Evolutionary conservation across 306 rosid species (phyloP).

Genomic region (Argentina anserina): DNA sequence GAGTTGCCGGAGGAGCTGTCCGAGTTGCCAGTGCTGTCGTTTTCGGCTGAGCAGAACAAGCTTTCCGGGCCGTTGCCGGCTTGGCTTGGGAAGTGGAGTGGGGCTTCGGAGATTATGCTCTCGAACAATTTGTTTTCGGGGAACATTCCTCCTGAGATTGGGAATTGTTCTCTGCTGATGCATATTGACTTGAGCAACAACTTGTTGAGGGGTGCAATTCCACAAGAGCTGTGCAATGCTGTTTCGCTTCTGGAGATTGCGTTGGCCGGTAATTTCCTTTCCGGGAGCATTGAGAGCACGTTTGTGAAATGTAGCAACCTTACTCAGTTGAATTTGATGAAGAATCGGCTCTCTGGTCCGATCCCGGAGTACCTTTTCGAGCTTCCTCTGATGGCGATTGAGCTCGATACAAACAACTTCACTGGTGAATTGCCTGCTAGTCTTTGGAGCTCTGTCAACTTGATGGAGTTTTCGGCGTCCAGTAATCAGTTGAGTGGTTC

Average conservation of each 20-base stretch:
- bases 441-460: constrained; percentile 50
- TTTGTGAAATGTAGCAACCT: constrained; percentile 69
- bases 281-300: constrained; percentile 55
- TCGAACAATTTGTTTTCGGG: constrained; percentile 66
- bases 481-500: constrained; percentile 70
- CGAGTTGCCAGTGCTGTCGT: constrained; percentile 57
- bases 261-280: constrained; percentile 60
- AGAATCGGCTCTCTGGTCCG: constrained; percentile 66
- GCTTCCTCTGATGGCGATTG: constrained; percentile 75
- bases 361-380: constrained; percentile 72
- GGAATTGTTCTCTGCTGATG: constrained; percentile 65
- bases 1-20: constrained; percentile 82
- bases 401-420: constrained; percentile 81
- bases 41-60: constrained; percentile 80
- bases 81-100: constrained; percentile 82
- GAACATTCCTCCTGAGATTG: constrained; percentile 76
- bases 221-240: constrained; percentile 75
- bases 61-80: constrained; percentile 76
- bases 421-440: constrained; percentile 60
- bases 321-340: constrained; percentile 56
- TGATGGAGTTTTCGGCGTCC: constrained; percentile 87
- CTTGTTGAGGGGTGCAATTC: constrained; percentile 60
- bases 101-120: constrained; percentile 51
- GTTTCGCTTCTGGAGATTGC: constrained; percentile 65
- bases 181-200: constrained; percentile 74